phyloP scores from a whole-genome alignment of 2,329 filamentous ascomycete species.

The Fusarium metavorans region DNA sequence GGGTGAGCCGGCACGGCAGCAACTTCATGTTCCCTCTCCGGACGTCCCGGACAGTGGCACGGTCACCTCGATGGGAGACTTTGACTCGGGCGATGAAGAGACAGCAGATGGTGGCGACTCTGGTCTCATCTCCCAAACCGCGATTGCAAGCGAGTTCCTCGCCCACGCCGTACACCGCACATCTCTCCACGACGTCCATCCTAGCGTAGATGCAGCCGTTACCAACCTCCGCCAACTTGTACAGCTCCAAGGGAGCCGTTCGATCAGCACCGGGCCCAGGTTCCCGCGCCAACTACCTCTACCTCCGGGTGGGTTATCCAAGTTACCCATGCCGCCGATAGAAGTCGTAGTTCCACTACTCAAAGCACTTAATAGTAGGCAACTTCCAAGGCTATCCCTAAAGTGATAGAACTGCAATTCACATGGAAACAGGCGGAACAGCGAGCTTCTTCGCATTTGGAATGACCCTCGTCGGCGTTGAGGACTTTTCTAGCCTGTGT shows the following conservation, averaged over 20 bases:
- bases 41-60: conserved; percentile 42
- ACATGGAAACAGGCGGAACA: neutral
- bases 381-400: neutral
- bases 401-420: neutral
- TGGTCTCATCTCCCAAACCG: conserved; percentile 58
- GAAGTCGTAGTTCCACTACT: conserved; percentile 60
- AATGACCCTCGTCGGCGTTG: conserved; percentile 52
- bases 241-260: conserved; percentile 58
- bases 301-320: conserved; percentile 58
- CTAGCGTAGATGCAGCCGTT: neutral
- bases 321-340: conserved; percentile 65
- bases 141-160: conserved; percentile 64
- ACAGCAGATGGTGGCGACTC: conserved; percentile 37
- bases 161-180: conserved; percentile 62
- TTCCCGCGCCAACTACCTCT: conserved; percentile 59
- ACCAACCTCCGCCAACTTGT: conserved; percentile 64
- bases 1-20: conserved; percentile 27
- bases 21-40: conserved; percentile 6
- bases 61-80: conserved; percentile 45
- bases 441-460: neutral
- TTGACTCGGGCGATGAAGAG: conserved; percentile 54
- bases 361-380: conserved; percentile 59
- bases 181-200: conserved; percentile 55
- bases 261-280: conserved; percentile 54
- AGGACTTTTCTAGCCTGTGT: conserved; percentile 62